Conservation (phyloP, 2,329 filamentous ascomycete genomes). For the Colletotrichum horii region DNA sequence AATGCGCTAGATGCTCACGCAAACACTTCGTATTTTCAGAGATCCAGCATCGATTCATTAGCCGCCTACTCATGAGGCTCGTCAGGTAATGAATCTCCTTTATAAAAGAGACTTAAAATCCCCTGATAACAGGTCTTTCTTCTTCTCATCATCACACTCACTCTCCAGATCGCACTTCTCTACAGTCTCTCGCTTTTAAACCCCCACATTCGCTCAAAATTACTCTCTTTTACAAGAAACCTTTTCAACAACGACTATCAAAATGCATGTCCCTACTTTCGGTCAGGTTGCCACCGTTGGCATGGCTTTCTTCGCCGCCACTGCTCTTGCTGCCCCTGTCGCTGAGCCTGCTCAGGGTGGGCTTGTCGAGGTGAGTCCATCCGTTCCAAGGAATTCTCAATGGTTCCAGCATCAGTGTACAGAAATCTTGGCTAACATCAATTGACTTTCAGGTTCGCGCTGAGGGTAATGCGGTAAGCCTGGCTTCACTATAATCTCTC, state of each 20-base stretch:
- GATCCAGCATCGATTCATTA: neutral
- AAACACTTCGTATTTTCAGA: neutral
- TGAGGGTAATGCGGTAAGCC: neutral
- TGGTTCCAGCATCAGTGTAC: neutral
- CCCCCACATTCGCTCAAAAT: neutral
- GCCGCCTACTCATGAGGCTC: neutral
- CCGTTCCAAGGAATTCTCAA: neutral
- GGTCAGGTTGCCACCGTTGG: constrained; percentile 17
- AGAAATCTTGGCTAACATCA: neutral
- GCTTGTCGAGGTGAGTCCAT: neutral
- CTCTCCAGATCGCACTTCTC: neutral
- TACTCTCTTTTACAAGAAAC: neutral
- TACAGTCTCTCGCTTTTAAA: neutral
- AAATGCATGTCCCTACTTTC: constrained; percentile 16
- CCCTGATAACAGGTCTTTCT: neutral
- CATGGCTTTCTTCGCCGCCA: constrained; percentile 10
- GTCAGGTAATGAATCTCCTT: neutral
- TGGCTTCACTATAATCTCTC: fast-evolving
- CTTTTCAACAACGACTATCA: neutral
- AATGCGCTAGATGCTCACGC: neutral
- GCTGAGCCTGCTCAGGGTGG: neutral
- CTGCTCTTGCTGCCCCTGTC: constrained; percentile 4
- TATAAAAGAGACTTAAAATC: neutral
- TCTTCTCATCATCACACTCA: neutral
- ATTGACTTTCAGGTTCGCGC: neutral